Conservation (phyloP, 2,329 filamentous ascomycete genomes). For the Colletotrichum sp. region DNA sequence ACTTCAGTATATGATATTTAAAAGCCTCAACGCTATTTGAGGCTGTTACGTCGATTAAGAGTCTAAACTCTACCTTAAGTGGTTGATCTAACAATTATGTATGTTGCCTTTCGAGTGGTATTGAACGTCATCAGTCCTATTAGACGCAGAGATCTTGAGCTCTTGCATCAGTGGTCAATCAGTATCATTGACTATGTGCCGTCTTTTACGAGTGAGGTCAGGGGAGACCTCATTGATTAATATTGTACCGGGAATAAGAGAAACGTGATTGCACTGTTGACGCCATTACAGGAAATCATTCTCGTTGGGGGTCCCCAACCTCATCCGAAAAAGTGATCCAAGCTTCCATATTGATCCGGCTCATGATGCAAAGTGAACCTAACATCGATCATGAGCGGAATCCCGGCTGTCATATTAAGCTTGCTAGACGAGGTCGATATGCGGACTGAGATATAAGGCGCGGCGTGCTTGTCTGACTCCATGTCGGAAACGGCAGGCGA, state of each 20-base stretch:
- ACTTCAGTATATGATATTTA: background rate
- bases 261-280: background rate
- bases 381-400: background rate
- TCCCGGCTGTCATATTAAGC: background rate
- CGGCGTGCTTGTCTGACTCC: too few relatives aligned
- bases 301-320: background rate
- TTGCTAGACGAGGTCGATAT: background rate
- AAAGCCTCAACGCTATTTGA: background rate
- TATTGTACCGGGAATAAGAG: background rate
- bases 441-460: background rate
- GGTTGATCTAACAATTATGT: too few relatives aligned
- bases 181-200: too few relatives aligned
- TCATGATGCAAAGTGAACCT: fast-evolving
- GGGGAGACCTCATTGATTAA: fast-evolving
- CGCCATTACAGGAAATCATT: background rate
- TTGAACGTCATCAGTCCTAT: background rate
- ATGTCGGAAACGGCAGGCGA: background rate
- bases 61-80: background rate
- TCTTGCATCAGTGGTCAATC: background rate
- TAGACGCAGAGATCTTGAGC: background rate
- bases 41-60: background rate
- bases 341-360: background rate
- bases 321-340: background rate
- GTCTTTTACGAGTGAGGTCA: too few relatives aligned
- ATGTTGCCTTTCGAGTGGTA: background rate